A percentile compares a stretch with the other conserved stretches of the same genome.
phyloP scores from a whole-genome alignment of 441 rosid species.

The Macaranga tanarius region DNA sequence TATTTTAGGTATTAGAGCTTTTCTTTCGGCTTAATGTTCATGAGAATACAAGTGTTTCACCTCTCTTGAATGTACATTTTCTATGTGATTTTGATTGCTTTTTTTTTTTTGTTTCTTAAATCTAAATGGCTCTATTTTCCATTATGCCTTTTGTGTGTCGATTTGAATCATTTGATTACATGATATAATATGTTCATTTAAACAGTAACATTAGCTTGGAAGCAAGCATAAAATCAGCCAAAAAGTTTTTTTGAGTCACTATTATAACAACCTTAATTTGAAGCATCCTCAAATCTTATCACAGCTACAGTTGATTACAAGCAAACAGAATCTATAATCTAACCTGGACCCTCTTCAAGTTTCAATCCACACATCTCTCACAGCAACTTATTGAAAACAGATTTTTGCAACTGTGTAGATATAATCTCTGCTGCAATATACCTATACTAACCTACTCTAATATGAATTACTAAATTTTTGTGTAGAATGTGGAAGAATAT shows the following conservation, averaged over 20 bases:
- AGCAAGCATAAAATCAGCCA: too few species aligned
- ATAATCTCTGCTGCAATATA: slow-evolving; percentile 16
- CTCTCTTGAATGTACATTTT: not conserved
- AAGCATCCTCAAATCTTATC: not conserved
- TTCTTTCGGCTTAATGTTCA: not conserved
- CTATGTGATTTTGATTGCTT: not conserved
- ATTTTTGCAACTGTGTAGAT: slow-evolving; percentile 8
- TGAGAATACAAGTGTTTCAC: not conserved
- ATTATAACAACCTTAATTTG: too few species aligned
- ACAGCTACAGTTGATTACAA: slow-evolving; percentile 15
- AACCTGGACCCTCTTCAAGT: slow-evolving; percentile 6
- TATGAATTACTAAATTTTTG: slow-evolving; percentile 1
- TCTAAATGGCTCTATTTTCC: not conserved
- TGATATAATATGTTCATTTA: too few species aligned
- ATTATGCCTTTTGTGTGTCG: too few species aligned
- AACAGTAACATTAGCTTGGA: too few species aligned
- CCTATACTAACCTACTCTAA: slow-evolving; percentile 14
- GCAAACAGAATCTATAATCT: slow-evolving; percentile 7
- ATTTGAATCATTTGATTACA: too few species aligned
- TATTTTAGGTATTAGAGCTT: not conserved
- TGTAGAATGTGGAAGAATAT: slow-evolving; percentile 7
- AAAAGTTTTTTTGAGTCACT: too few species aligned
- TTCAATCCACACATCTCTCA: not conserved
- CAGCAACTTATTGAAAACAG: not conserved
- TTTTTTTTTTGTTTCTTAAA: not conserved